Base-by-base conservation (phyloP, 163 green algal genomes). In the Coccomyxa subellipsoidea region DNA sequence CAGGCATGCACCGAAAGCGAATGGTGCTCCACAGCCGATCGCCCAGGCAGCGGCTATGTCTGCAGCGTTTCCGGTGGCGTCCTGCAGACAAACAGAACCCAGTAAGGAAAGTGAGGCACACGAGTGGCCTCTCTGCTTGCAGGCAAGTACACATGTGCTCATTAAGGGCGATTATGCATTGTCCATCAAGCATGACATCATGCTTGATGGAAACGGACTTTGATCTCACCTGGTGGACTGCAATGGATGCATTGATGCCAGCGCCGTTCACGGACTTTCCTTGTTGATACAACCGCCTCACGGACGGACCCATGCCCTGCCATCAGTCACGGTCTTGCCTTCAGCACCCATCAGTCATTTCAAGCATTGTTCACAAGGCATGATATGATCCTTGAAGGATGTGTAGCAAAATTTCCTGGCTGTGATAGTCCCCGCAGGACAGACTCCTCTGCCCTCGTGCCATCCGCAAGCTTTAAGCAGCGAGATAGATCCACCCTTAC, bases 231-330 rank as follows among this genome's bases (percentile, higher is more conserved):
- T 99, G 96, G 86, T 99, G 96, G 23, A 99, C 91, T 37, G 96
- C 97, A 81, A 98, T 98, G 39, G 95, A 99, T 86, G 92, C 95
- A 90, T 99, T 99, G 93, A 99, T 99, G 86, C 97, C 97, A 23
- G 97, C 94, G 76, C 97, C 97, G 88, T 99, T 99, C 38, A 99
- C 93, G 23, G 87, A 88, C 94, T 99, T 99, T 90, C 97, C 97
- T 92, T 99, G 97, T 90, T 98, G 96, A 86, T 99, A 99, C 66
- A 99, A 87, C 54, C 95, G 88, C 79, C 97, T 91, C 83, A 99
- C 97, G 75, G 96, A 99, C 32, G 97, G 97, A 80, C 97, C 97
- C 97, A 99, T 99, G 82, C 97, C 97, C 91, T 95, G 90, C 83
- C 76, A 0, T 54, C 66, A 27, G 66, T 23, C 66, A 73, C 66